A percentile compares a stretch with the other conserved stretches of the same genome.
Conservation (phyloP, 2,329 filamentous ascomycete species). For the Botryosphaeria agaves region DNA sequence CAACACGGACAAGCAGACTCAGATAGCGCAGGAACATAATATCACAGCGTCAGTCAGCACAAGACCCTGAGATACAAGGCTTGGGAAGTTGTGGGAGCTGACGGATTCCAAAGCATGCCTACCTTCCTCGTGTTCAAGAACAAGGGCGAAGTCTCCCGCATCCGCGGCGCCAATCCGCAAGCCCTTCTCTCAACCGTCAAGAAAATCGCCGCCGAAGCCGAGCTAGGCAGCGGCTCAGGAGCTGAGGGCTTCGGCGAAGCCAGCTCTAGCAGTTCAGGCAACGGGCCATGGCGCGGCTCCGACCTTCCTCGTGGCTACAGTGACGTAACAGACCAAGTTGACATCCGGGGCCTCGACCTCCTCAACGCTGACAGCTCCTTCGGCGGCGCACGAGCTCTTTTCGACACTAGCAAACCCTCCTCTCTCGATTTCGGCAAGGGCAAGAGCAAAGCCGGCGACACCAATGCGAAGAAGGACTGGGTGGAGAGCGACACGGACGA, state of each 20-base stretch:
- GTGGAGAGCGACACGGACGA: constrained; percentile 95
- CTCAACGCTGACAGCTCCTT: constrained; percentile 70
- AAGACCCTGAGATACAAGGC: background rate
- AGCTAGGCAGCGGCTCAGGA: constrained; percentile 20
- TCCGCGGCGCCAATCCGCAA: constrained; percentile 48
- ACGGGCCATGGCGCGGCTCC: constrained; percentile 50
- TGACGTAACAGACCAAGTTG: constrained; percentile 70
- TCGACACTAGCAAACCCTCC: constrained; percentile 51
- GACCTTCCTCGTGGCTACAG: constrained; percentile 61
- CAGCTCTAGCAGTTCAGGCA: constrained; percentile 23
- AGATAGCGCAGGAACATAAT: constrained; percentile 55
- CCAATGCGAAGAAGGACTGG: constrained; percentile 51
- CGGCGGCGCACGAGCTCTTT: constrained; percentile 55
- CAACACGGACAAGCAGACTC: constrained; percentile 60
- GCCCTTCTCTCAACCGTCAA: constrained; percentile 55
- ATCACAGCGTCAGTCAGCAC: constrained; percentile 42
- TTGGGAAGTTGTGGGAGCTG: background rate
- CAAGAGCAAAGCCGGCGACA: constrained; percentile 35
- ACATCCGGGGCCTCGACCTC: constrained; percentile 65
- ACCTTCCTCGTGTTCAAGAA: constrained; percentile 63
- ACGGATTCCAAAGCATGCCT: constrained; percentile 43
- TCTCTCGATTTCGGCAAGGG: constrained; percentile 34
- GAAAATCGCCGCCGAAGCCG: constrained; percentile 50
- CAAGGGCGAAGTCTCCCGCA: constrained; percentile 17
- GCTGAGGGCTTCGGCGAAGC: constrained; percentile 22